Conservation (phyloP, 202 grass and related monocot species). For the Hordeum pubiflorum region DNA sequence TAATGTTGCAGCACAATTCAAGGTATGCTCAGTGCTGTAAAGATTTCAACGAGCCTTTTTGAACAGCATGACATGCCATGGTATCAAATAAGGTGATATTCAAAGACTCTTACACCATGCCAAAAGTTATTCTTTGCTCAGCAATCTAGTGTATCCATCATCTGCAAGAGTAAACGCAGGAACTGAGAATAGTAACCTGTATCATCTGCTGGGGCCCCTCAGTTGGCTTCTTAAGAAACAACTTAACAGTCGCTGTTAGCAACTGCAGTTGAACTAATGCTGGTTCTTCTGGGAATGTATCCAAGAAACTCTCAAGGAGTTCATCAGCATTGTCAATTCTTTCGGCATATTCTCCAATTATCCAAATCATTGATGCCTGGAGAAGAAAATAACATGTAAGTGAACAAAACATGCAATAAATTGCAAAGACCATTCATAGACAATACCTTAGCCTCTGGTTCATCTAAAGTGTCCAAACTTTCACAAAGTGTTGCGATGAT, state of each 20-base stretch:
- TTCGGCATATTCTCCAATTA: constrained; percentile 99
- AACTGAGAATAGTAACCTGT: constrained; percentile 53
- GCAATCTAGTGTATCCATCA: constrained; percentile 5
- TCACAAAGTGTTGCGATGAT: constrained; percentile 96
- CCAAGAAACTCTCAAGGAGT: constrained; percentile 98
- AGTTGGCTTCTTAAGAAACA: constrained; percentile 99
- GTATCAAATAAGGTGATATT: background rate
- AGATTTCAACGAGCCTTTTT: background rate
- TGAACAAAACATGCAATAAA: constrained; percentile 22
- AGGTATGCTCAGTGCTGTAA: background rate
- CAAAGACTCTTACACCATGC: background rate
- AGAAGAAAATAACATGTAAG: constrained; percentile 13
- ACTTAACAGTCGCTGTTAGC: constrained; percentile 94
- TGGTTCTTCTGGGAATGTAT: constrained; percentile 94
- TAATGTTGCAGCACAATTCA: background rate
- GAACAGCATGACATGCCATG: background rate
- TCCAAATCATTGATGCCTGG: constrained; percentile 99
- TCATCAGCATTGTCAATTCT: constrained; percentile 99
- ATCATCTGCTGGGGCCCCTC: constrained; percentile 98
- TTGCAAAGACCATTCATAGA: constrained; percentile 8
- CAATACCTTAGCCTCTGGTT: constrained; percentile 92
- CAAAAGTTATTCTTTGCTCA: background rate
- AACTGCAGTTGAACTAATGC: constrained; percentile 94
- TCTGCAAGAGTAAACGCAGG: background rate
- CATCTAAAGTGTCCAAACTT: constrained; percentile 93